Base-by-base conservation (phyloP, 2,329 filamentous ascomycete genomes). In the Colletotrichum liaoningense region DNA sequence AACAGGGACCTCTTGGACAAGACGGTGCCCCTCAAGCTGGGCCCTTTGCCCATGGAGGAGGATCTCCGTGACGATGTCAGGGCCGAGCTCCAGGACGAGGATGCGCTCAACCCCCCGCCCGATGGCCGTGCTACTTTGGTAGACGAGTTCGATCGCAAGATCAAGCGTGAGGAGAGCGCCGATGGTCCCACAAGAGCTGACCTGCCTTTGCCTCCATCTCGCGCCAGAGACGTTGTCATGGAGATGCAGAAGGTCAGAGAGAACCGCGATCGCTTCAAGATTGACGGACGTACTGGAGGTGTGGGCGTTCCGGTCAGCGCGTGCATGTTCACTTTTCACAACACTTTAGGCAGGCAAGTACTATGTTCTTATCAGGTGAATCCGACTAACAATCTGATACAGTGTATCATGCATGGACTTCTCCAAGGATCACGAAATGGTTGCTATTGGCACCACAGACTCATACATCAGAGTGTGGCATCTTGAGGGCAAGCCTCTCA, bases 311-410 rank as follows among this genome's bases (percentile, higher is more conserved):
- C 92, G 30, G 88, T 98, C 73, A 97, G 95, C 78, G 93, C 97
- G 28, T 97, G 94, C 86, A 98, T 98, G 94, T 98, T 97, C 81
- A 99, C 97, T 0, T 98, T 98, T 80, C 97, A 99, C 86, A 99
- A 99, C 82, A 97, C 94, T 0, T 92, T 95, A 75, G 95, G 97
- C 82, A 93, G 91, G 94, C 95, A 85, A 86, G 90, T 82, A 8
- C 6, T 14, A 5, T 24, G 46, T 24, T 35, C 38, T 19, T 3
- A 9, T 28, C 4, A 28, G 7, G 33, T 73, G n/a, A 63, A 24
- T 16, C 8, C 2, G 5, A 11, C 33, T 42, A 5, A 67, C 76
- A 82, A 71, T 78, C 69, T 22, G 22, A 24, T 63, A 46, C 67
- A 96, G 94, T 69, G 90, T 98, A 72, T 95, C 94, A n/a, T 97